Evolutionary conservation across 2,329 filamentous ascomycete genomes (phyloP).

Genomic region (Cytospora leucostoma): DNA sequence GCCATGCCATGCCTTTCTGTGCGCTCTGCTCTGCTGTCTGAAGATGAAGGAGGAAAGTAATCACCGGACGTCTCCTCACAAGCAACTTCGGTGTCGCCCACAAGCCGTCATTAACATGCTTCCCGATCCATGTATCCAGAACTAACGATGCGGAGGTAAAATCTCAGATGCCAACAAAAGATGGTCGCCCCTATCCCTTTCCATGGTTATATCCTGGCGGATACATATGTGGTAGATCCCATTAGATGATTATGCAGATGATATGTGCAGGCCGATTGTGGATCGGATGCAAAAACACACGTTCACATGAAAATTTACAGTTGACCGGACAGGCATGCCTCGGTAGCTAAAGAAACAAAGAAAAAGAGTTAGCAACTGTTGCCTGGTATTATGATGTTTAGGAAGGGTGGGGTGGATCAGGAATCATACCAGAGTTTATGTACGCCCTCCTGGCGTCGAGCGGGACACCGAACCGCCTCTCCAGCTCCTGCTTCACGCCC

Average conservation of each 20-base stretch:
- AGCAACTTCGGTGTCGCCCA: not conserved
- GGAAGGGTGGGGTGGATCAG: not conserved
- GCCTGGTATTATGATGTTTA: not conserved
- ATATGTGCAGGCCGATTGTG: slow-evolving; percentile 8
- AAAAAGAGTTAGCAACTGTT: slow-evolving; percentile 36
- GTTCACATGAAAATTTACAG: slow-evolving; percentile 50
- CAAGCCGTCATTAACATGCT: slow-evolving; percentile 19
- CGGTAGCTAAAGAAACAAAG: slow-evolving; percentile 58
- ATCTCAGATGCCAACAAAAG: not conserved
- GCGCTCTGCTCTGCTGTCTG: not conserved
- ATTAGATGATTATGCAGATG: slow-evolving; percentile 27
- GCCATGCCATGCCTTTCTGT: not conserved
- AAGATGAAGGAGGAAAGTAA: not conserved
- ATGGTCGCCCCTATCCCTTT: not conserved
- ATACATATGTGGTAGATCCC: slow-evolving; percentile 3
- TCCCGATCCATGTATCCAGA: slow-evolving; percentile 12
- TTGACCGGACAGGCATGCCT: slow-evolving; percentile 76
- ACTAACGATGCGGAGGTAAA: not conserved
- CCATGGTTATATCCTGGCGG: not conserved
- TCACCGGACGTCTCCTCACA: not conserved
- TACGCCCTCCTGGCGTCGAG: slow-evolving; percentile 88
- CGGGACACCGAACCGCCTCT: slow-evolving; percentile 83
- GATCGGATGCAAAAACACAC: slow-evolving; percentile 4
- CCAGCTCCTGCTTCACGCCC: slow-evolving; percentile 90
- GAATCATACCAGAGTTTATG: slow-evolving; percentile 81